phyloP scores from a whole-genome alignment of 345 rosid species.

The Angophora floribunda region DNA sequence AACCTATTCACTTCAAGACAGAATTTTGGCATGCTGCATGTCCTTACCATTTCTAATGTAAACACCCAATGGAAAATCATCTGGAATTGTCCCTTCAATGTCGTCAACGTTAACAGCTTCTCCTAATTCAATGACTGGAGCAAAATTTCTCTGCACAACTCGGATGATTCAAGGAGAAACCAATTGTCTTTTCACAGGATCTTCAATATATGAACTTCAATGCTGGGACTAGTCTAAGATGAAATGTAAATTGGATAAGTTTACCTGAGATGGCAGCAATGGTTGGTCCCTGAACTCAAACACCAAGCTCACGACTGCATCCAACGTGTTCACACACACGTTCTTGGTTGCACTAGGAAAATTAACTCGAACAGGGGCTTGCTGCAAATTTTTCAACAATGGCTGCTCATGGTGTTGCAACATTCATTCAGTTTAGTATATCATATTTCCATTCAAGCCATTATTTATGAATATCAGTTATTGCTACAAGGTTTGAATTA shows the following conservation, averaged over 20 bases:
- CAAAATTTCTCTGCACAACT: constrained; percentile 20
- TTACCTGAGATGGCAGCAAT: neutral
- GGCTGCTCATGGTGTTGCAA: neutral
- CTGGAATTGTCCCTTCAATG: constrained; percentile 25
- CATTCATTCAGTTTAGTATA: neutral
- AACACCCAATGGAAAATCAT: constrained; percentile 24
- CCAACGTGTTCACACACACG: rapidly evolving
- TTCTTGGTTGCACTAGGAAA: neutral
- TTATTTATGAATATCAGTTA: neutral
- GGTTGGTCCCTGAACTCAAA: neutral
- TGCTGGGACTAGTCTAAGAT: neutral
- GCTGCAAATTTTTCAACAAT: neutral
- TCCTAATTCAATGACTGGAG: constrained; percentile 22
- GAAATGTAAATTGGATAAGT: neutral
- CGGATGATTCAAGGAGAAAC: neutral
- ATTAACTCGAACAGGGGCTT: neutral
- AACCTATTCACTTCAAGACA: neutral
- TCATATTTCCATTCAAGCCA: neutral
- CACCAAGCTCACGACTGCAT: neutral
- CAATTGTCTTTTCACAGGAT: neutral
- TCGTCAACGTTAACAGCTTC: constrained; percentile 3
- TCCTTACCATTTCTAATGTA: constrained; percentile 31
- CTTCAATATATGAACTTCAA: neutral
- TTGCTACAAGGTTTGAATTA: neutral
- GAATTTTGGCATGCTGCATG: neutral